Base-by-base conservation (phyloP, 805 yeast genomes). In the Novakomyces olei region DNA sequence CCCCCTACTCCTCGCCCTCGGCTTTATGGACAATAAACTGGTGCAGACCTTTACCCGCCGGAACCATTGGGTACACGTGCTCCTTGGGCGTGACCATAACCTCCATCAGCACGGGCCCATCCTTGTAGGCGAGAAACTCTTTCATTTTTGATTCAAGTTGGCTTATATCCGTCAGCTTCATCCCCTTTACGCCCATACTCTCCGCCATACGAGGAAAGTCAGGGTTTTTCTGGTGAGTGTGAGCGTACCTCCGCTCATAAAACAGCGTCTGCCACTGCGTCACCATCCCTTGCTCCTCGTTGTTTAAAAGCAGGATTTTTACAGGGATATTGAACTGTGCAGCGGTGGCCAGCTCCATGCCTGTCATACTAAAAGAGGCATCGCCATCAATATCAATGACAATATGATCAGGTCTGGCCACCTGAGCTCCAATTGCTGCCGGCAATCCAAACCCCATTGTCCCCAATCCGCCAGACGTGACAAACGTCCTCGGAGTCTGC, bases 201-300 rank as follows among this genome's bases (percentile, higher is more conserved):
- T 88, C 94, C 15, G 93, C 92, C 36, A 88, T 63, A 55, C 77
- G 78, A 63, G 79, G 69, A 52, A 83, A 88, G 57, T 88, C 75
- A 36, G 98, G 98, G 56, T 88, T 88, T 37, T 66, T 51, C 61
- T 88, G 98, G 59, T 88, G 96, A 16, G 98, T 85, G 58, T 88
- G 96, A n/a, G 95, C 67, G 55, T 79, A 88, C 58, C 98, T 72
- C 58, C 85, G 85, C 55, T 85, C 92, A 58, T 88, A 88, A 64
- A 88, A 88, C 39, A 88, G 61, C 8, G 94, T 76, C 62, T 88
- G 98, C 98, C 98, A 88, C 57, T 88, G 98, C 9, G 96, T 85
- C 36, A 88, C 98, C 98, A 88, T 88, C 51, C 98, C 98, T 62
- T 88, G 98, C 61, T 88, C 98, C 61, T 85, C 96, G 55, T 88